These are phyloP conservation scores for Ceratonia siliqua DNA, from an alignment of 306 rosid genomes.

Conservation along the genomic window DNA sequence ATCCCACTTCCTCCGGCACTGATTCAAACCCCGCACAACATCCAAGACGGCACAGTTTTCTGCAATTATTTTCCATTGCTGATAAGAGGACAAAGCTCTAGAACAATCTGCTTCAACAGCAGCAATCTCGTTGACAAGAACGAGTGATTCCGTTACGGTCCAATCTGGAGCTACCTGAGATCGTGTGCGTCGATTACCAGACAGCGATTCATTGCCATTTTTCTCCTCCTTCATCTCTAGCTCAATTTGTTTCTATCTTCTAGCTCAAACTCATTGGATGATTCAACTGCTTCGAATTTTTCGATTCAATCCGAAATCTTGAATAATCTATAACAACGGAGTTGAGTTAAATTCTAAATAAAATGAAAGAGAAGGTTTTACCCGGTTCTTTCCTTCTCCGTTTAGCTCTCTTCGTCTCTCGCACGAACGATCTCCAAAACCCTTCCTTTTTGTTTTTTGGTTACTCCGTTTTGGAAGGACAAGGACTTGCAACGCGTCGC, in stretches of 20 bases:
- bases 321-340: background rate
- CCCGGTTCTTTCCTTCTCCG: too few relatives aligned
- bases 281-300: background rate
- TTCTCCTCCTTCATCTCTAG: slow-evolving; percentile 13
- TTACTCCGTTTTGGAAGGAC: too few relatives aligned
- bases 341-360: background rate
- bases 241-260: background rate
- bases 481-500: background rate
- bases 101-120: slow-evolving; percentile 62
- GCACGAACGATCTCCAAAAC: background rate
- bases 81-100: slow-evolving; percentile 46
- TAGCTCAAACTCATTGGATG: background rate
- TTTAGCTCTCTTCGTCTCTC: too few relatives aligned
- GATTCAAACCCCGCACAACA: slow-evolving; percentile 42
- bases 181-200: slow-evolving; percentile 47
- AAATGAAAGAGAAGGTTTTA: background rate
- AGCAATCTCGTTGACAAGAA: slow-evolving; percentile 54
- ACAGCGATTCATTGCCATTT: slow-evolving; percentile 13
- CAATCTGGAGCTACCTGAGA: slow-evolving; percentile 60
- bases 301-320: too few relatives aligned
- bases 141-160: slow-evolving; percentile 44
- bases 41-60: slow-evolving; percentile 61
- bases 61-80: slow-evolving; percentile 62
- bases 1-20: slow-evolving; percentile 63
- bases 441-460: too few relatives aligned